Base-by-base conservation (phyloP, 2,329 filamentous ascomycete genomes). In the Cytospora mali region DNA sequence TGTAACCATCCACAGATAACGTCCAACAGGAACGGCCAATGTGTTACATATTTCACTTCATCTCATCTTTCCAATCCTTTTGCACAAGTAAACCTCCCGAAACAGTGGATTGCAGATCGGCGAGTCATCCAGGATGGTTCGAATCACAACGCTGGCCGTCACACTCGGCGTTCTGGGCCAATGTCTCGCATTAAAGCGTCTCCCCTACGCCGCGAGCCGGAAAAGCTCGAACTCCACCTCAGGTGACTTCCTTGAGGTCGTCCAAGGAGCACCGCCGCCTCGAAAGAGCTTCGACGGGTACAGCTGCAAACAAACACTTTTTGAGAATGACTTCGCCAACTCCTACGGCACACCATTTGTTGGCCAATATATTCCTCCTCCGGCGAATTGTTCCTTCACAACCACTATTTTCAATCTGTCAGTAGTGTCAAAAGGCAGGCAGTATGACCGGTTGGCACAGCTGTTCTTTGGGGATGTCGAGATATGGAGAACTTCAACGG, bases 391-490 rank as follows among this genome's bases (percentile, higher is more conserved):
- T 62, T 61, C 66, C 4, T 73, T 72, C 62, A 73, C 70, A 0
- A 73, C 67, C 1, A 68, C 68, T 13, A 70, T 75, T 21, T 84
- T 88, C 73, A 87, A 88, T 60, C 74, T 89, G 65, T 87, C 84
- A 0, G 83, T 88, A 14, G 81, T 80, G 0, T 86, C 84, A 4
- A 75, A 75, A 66, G 86, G 87, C 9, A 78, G 80, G 9, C 86
- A 89, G 64, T 89, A 83, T 71, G 87, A 89, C 68, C 77, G 86
- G 33, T 75, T 89, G 4, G 86, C 80, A 4, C 73, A 84, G 4
- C 79, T 89, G 72, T 89, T 81, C 66, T 76, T 89, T 27, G 83
- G 83, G 23, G 84, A 88, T 69, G 78, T 81, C n/a, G 86, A 89
- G 70, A 75, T 89, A 0, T 89, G 84, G 72, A 78, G 87, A 18